These are phyloP conservation scores for Tuber indicum DNA, from an alignment of 495 filamentous ascomycete species.

Conservation along the genomic window DNA sequence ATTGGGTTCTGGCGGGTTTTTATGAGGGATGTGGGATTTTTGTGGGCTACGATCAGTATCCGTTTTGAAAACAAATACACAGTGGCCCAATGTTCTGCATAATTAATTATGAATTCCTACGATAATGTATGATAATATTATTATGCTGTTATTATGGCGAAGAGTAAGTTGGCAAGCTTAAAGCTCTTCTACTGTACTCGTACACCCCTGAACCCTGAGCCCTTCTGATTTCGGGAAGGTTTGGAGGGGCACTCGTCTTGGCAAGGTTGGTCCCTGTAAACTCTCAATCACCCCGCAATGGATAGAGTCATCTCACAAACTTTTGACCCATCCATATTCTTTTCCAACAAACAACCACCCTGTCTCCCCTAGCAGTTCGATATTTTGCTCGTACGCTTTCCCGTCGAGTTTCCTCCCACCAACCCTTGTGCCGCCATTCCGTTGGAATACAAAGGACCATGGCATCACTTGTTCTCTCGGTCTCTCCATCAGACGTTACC, in stretches of 20 bases:
- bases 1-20: not conserved
- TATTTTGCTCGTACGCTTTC: conserved; percentile 19
- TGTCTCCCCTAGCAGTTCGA: not conserved
- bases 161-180: not conserved
- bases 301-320: not conserved
- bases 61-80: not conserved
- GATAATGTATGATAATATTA: not conserved
- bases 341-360: not conserved
- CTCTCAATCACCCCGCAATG: not conserved
- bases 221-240: not conserved
- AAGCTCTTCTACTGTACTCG: not conserved
- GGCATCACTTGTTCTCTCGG: conserved; percentile 28
- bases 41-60: not conserved
- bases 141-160: not conserved
- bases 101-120: not conserved
- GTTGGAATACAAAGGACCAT: conserved; percentile 25
- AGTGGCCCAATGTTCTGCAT: not conserved
- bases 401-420: conserved; percentile 20
- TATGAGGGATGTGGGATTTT: not conserved
- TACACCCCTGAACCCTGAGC: not conserved
- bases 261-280: not conserved
- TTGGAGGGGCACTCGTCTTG: not conserved
- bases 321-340: not conserved
- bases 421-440: conserved; percentile 10
- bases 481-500: conserved; percentile 33